phyloP scores from a whole-genome alignment of 768 basidiomycete species.

The Xerocomus brunneocitrinus region DNA sequence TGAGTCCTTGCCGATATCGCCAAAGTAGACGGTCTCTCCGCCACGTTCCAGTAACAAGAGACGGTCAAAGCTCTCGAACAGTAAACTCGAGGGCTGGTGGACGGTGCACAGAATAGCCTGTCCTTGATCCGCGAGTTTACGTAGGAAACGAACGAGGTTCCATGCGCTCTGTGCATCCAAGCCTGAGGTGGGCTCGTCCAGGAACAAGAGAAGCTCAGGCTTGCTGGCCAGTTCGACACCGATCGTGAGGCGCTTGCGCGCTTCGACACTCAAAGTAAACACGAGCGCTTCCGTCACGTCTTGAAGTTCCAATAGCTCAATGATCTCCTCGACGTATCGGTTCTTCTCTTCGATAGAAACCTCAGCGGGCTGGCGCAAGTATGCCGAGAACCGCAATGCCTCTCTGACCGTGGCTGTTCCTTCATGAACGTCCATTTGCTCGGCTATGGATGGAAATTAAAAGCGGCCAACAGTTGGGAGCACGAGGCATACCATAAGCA shows the following conservation, averaged over 20 bases:
- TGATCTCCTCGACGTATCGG: slow-evolving; percentile 75
- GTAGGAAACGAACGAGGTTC: slow-evolving; percentile 76
- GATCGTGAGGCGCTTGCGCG: slow-evolving; percentile 84
- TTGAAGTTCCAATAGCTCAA: slow-evolving; percentile 80
- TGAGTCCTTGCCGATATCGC: slow-evolving; percentile 78
- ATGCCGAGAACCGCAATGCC: slow-evolving; percentile 80
- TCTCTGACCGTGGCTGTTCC: slow-evolving; percentile 80
- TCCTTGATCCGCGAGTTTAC: slow-evolving; percentile 79
- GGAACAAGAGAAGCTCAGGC: slow-evolving; percentile 20
- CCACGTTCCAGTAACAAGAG: slow-evolving; percentile 66
- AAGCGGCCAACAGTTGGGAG: slow-evolving; percentile 18
- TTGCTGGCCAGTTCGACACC: slow-evolving; percentile 90
- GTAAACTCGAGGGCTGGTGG: slow-evolving; percentile 79
- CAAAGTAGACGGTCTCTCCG: slow-evolving; percentile 92
- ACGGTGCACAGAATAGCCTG: slow-evolving; percentile 91
- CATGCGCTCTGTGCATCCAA: slow-evolving; percentile 68
- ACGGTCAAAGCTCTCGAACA: slow-evolving; percentile 85
- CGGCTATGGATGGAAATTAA: slow-evolving; percentile 40
- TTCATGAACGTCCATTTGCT: slow-evolving; percentile 87
- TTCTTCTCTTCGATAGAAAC: slow-evolving; percentile 72
- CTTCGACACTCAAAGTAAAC: slow-evolving; percentile 59
- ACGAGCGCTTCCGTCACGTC: slow-evolving; percentile 81
- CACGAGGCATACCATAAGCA: slow-evolving; percentile 57
- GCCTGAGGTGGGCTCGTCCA: slow-evolving; percentile 50
- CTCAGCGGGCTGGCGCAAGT: slow-evolving; percentile 69